Evolutionary conservation across 2,329 filamentous ascomycete genomes (phyloP), one percentile per base, ranked within the genome.

Genomic region (Cladosporium phlei): DNA sequence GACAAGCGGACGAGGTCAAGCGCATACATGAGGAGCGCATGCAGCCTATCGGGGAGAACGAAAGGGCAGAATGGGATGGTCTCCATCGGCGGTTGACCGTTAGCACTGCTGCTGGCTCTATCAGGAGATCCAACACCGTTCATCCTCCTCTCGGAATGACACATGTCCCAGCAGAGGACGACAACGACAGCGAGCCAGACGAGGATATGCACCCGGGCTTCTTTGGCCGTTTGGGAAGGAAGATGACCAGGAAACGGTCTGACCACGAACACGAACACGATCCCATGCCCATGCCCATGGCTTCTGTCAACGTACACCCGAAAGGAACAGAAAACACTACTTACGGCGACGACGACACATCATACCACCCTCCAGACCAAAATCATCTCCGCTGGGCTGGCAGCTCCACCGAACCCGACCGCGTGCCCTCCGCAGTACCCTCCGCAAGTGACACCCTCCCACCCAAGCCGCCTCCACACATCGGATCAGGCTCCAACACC

Each of bases 61-160:
- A 89, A 19, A 74, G 80, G 22, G 85, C 88, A 52, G 89, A 97
- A 67, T 98, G 89, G 83, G 93, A 97, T 67, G 93, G 93, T 4
- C 69, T 98, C 42, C 79, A 91, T 58, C 77, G 89, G 57, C 78
- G 93, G 43, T 80, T 73, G 61, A 83, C 80, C 2, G 65, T 80
- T 34, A 48, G 56, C 50, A 32, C 49, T 38, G 46, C 54, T 76
- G 16, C 72, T 30, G 71, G 71, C 22, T 69, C 71, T 4, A 56
- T 77, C 12, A 63, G 65, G 34, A 69, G 69, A 16, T 59, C 66
- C 57, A 78, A 73, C 55, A 76, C 73, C 0, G 55, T 75, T 0
- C 86, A 93, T 60, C 87, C 86, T 2, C 89, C 89, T 0, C 70
- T 95, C 7, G 91, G 91, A 38, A 94, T 95, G 87, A 86, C 88